Conservation (phyloP, 139 green algal species). For the Auxenochlorella protothecoides region DNA sequence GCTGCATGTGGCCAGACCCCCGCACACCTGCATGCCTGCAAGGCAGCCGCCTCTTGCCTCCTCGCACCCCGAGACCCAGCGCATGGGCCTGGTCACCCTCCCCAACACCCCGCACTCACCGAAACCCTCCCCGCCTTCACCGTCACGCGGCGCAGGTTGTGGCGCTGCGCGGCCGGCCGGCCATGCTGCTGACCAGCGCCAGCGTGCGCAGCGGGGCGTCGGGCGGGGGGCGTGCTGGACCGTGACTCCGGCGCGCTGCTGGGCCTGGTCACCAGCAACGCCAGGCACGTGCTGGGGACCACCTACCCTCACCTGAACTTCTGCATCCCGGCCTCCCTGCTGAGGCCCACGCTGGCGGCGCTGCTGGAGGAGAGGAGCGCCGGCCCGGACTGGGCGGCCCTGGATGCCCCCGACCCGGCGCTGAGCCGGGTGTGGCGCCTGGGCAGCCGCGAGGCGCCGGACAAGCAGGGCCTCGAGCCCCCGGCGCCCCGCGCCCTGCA, state of each 20-base stretch:
- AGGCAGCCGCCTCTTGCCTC: no score
- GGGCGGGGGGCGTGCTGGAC: slow-evolving; percentile 51
- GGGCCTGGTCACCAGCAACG: slow-evolving; percentile 53
- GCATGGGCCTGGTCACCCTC: no score
- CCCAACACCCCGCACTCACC: no score
- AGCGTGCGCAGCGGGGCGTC: slow-evolving; percentile 59
- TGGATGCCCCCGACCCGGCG: slow-evolving; percentile 18
- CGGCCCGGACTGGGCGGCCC: not conserved
- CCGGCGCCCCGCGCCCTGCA: no score
- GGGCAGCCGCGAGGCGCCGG: not conserved
- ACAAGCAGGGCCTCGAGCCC: not conserved
- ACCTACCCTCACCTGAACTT: slow-evolving; percentile 56
- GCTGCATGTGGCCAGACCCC: no score
- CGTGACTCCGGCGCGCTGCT: slow-evolving; percentile 27
- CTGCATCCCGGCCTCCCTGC: slow-evolving; percentile 34
- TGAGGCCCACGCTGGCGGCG: slow-evolving; percentile 28
- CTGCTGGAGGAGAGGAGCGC: not conserved
- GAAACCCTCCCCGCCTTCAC: no score
- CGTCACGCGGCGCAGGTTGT: no score
- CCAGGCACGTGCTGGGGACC: not conserved
- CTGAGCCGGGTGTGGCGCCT: slow-evolving; percentile 24
- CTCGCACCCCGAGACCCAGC: no score
- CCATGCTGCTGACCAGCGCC: slow-evolving; percentile 55
- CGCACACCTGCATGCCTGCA: no score
- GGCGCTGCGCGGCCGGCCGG: not conserved